A percentile compares a stretch with the other conserved stretches of the same genome.
These are phyloP conservation scores for Bacidia gigantensis DNA, from an alignment of 495 filamentous ascomycete species.

Conservation along the genomic window DNA sequence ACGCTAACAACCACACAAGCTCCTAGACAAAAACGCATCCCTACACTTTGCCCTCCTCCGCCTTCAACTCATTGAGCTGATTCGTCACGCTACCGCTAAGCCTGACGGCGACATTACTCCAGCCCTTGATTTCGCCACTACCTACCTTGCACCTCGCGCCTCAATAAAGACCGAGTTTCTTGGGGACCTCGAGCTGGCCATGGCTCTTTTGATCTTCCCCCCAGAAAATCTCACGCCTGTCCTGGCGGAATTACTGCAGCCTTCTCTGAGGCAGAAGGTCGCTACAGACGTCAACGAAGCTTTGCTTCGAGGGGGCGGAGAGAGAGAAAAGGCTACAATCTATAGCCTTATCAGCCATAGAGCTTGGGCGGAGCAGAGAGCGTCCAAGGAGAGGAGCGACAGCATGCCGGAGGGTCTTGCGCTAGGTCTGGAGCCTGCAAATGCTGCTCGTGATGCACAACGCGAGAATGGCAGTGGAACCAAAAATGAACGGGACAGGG, in stretches of 20 bases:
- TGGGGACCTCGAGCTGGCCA: constrained; percentile 79
- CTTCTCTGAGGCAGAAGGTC: constrained; percentile 68
- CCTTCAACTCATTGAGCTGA: constrained; percentile 85
- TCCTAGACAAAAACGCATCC: constrained; percentile 69
- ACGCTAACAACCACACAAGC: too few species aligned
- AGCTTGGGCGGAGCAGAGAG: constrained; percentile 72
- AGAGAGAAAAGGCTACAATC: constrained; percentile 66
- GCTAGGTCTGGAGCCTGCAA: constrained; percentile 43
- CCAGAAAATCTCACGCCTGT: constrained; percentile 61
- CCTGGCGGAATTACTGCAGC: constrained; percentile 60
- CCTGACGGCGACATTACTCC: constrained; percentile 62
- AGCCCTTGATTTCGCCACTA: constrained; percentile 75
- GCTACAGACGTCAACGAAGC: constrained; percentile 78
- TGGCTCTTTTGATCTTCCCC: constrained; percentile 82
- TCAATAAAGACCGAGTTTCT: constrained; percentile 69
- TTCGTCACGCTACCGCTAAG: constrained; percentile 53
- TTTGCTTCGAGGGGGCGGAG: constrained; percentile 56
- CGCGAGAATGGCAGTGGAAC: constrained; percentile 7
- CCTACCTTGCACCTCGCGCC: constrained; percentile 74
- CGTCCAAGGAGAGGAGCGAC: constrained; percentile 55
- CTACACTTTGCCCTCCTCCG: constrained; percentile 86
- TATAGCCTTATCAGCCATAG: constrained; percentile 65
- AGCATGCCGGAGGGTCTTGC: constrained; percentile 60
- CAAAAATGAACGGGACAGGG: constrained; percentile 1
- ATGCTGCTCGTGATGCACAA: constrained; percentile 4